Evolutionary conservation across 73 alveolate species (phyloP).

Genomic region (Stentor roeselii): DNA sequence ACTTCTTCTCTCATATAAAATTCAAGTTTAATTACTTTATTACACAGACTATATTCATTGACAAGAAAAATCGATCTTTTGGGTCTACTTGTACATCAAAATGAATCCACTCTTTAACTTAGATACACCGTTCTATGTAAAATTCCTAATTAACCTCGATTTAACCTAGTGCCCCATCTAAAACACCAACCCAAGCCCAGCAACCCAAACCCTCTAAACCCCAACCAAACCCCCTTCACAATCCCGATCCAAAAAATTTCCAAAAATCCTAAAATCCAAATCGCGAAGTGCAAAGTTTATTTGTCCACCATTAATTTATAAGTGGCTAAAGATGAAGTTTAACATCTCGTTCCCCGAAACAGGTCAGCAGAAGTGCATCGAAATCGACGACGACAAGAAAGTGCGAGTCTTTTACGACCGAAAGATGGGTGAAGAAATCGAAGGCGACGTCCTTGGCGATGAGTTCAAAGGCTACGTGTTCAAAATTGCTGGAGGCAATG

Average conservation of each 20-base stretch:
- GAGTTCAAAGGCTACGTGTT: slow-evolving; percentile 84
- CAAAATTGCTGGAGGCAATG: slow-evolving; percentile 89
- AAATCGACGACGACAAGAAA: slow-evolving; percentile 67
- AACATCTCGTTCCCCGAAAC: slow-evolving; percentile 70
- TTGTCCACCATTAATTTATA: neutral
- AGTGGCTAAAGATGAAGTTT: slow-evolving; percentile 50
- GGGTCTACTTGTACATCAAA: too few species aligned
- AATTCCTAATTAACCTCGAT: too few species aligned
- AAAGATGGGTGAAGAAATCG: slow-evolving; percentile 69
- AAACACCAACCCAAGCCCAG: too few species aligned
- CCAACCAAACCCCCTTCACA: neutral
- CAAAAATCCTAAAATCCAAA: neutral
- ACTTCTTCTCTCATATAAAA: too few species aligned
- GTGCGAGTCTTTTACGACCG: slow-evolving; percentile 57
- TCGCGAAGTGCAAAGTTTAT: neutral
- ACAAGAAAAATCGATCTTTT: too few species aligned
- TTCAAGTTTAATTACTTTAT: too few species aligned
- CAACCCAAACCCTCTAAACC: too few species aligned
- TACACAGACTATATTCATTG: too few species aligned
- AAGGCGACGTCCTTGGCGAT: slow-evolving; percentile 73
- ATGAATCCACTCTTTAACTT: too few species aligned
- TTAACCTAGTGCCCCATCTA: too few species aligned
- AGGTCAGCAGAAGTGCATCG: slow-evolving; percentile 66
- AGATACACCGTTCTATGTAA: too few species aligned
- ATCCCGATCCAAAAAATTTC: neutral